Conservation (phyloP, 1,139 yeast genomes). For the Ogataea hybrid region DNA sequence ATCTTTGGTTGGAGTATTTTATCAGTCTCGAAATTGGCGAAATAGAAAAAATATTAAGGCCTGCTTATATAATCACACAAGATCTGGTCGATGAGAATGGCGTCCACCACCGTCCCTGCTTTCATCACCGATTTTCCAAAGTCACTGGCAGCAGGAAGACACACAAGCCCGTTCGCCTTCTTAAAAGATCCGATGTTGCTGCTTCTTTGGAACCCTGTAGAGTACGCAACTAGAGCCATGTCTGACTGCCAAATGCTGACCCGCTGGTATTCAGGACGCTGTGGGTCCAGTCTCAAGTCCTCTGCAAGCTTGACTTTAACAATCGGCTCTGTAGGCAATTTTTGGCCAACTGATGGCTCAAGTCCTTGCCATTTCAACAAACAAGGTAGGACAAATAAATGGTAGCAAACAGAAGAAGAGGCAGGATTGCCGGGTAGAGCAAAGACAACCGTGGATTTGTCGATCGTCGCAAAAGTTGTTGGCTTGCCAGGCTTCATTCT, state of each 20-base stretch:
- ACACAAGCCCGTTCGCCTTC: constrained; percentile 42
- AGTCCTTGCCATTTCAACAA: constrained; percentile 36
- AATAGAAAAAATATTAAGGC: neutral
- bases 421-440: constrained; percentile 57
- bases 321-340: constrained; percentile 30
- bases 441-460: constrained; percentile 33
- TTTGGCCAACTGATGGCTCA: constrained; percentile 7
- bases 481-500: constrained; percentile 58
- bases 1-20: neutral
- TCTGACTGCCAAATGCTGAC: constrained; percentile 33
- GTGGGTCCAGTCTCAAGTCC: constrained; percentile 38
- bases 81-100: constrained; percentile 20
- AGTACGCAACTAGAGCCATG: constrained; percentile 33
- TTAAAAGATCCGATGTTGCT: constrained; percentile 46
- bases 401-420: constrained; percentile 45
- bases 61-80: constrained; percentile 3
- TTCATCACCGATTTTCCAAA: constrained; percentile 9
- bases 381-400: constrained; percentile 47
- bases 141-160: constrained; percentile 36
- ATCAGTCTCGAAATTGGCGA: neutral
- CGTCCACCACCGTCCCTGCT: constrained; percentile 19
- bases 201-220: constrained; percentile 49
- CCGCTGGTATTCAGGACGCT: constrained; percentile 48
- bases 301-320: constrained; percentile 33
- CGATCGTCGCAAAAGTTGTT: constrained; percentile 48